phyloP scores from a whole-genome alignment of 371 early-diverging fungal genomes.

The Mucor mucedo region DNA sequence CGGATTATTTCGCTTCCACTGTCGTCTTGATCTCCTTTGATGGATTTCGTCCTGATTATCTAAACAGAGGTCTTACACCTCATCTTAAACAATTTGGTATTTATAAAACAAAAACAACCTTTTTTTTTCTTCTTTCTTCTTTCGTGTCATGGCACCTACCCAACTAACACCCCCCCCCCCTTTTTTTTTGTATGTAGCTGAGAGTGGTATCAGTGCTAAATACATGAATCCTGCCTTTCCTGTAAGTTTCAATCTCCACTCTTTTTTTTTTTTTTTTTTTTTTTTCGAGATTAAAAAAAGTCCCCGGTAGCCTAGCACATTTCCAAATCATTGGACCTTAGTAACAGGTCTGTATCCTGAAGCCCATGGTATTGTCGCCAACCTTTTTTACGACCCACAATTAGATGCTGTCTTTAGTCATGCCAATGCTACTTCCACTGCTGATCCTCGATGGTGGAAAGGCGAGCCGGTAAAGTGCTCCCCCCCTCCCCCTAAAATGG shows the following conservation, averaged over 20 bases:
- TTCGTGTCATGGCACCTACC: no score
- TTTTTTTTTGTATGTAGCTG: conserved; percentile 26
- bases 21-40: conserved; percentile 91
- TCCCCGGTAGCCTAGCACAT: conserved; percentile 69
- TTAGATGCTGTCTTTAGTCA: conserved; percentile 81
- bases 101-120: neutral
- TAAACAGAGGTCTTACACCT: conserved; percentile 77
- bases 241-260: conserved; percentile 33
- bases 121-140: no score
- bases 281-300: neutral
- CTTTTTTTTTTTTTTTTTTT: neutral
- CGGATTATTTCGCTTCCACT: conserved; percentile 73
- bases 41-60: conserved; percentile 88
- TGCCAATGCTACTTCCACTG: conserved; percentile 59
- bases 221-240: conserved; percentile 81
- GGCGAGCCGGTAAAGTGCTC: conserved; percentile 78
- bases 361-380: conserved; percentile 91
- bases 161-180: neutral
- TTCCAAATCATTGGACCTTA: conserved; percentile 94
- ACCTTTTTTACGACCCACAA: conserved; percentile 83
- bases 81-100: conserved; percentile 65
- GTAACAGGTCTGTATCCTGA: conserved; percentile 93
- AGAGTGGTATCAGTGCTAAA: conserved; percentile 59
- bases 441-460: conserved; percentile 83
- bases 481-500: neutral